Evolutionary conservation across 768 basidiomycete species (phyloP), one percentile per base, ranked within the genome.

Genomic region (Boletus reticuloceps): DNA sequence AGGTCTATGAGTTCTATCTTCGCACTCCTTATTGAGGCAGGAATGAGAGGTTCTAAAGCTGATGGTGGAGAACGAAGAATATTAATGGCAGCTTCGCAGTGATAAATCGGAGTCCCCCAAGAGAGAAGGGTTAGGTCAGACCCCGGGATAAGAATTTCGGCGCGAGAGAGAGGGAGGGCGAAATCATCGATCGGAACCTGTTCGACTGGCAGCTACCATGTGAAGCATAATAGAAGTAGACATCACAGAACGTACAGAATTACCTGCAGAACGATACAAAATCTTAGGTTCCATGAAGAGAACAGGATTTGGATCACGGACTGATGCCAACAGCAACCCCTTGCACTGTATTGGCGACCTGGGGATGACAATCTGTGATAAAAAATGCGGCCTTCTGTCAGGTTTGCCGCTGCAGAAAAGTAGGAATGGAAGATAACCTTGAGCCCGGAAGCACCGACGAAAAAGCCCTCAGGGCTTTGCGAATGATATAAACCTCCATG

Each of bases 261-360:
- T 61, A 89, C 89, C 82, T 64, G 94, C 84, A 43, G 94, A 94
- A 47, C 94, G 86, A 69, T 98, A 98, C 14, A 98, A 75, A 53
- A 96, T 82, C 75, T 98, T 87, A 43, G 94, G 94, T 70, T 98
- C 94, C 86, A 98, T 91, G 71, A 98, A 92, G 42, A 98, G 83
- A 14, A 94, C 90, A 0, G 95, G 95, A 64, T 95, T 95, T 1
- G 92, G 91, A 64, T 98, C 94, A 36, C 94, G 83, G 51, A 98
- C 92, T 1, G 93, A 86, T 16, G 84, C 82, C 10, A 97, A 77
- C 6, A 98, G 76, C 2, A 98, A 77, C 1, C 94, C 94, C 71
- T 97, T 97, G n/a, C 93, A 94, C 76, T 98, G 94, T 37, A 95
- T 84, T 1, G 94, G 94, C 3, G 93, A 93, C 38, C 94, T 88